These are phyloP conservation scores for Leishmania mexicana DNA, from an alignment of 208 protist species.

Conservation along the genomic window DNA sequence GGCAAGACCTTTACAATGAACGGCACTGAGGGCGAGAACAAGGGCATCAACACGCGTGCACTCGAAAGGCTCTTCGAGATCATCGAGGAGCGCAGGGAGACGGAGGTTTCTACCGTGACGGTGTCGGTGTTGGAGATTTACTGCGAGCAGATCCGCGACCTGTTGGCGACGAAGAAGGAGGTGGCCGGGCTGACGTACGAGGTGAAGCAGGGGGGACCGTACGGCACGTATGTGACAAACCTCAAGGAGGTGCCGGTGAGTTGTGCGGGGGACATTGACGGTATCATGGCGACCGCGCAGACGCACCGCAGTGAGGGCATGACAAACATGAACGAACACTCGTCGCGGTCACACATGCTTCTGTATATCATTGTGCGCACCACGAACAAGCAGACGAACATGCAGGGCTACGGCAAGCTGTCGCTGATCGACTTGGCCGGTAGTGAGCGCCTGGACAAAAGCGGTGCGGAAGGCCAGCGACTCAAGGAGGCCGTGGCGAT, in stretches of 20 bases:
- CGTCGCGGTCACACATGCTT: conserved; percentile 94
- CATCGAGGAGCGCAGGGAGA: conserved; percentile 88
- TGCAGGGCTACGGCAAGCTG: conserved; percentile 93
- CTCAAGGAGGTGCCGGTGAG: conserved; percentile 78
- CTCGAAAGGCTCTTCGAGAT: conserved; percentile 89
- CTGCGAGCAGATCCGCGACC: conserved; percentile 87
- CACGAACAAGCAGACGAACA: conserved; percentile 88
- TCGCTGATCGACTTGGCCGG: conserved; percentile 94
- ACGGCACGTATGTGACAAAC: conserved; percentile 91
- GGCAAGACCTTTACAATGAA: conserved; percentile 93
- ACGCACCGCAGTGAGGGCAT: conserved; percentile 77
- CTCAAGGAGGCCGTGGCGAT: conserved; percentile 93
- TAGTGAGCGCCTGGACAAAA: conserved; percentile 92
- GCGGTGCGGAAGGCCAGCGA: conserved; percentile 80
- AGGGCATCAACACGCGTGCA: conserved; percentile 91
- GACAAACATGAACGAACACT: conserved; percentile 95
- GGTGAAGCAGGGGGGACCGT: conserved; percentile 89
- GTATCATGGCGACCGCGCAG: conserved; percentile 81
- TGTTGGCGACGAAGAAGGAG: conserved; percentile 74
- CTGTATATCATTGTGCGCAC: conserved; percentile 90
- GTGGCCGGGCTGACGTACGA: conserved; percentile 68
- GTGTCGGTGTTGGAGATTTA: conserved; percentile 94
- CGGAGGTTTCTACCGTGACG: conserved; percentile 78
- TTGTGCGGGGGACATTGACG: conserved; percentile 70
- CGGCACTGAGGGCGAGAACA: conserved; percentile 68